These are phyloP conservation scores for Diaporthe vaccinii DNA, from an alignment of 2,329 filamentous ascomycete genomes.

Conservation along the genomic window DNA sequence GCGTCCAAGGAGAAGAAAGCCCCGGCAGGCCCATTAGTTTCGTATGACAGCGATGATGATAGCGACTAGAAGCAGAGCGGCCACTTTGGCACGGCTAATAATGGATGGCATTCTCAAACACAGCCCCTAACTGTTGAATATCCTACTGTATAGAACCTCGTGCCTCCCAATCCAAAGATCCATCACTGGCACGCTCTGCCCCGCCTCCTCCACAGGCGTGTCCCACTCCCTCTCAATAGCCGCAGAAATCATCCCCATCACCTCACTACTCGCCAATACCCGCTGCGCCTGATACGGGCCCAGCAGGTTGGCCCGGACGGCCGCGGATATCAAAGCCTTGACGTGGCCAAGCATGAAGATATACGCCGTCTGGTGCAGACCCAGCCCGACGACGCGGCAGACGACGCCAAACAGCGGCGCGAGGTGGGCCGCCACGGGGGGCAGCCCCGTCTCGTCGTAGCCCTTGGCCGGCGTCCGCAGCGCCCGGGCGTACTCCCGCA, in stretches of 20 bases:
- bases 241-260: conserved; percentile 69
- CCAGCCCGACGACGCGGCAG: conserved; percentile 71
- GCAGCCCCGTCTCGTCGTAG: conserved; percentile 47
- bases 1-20: conserved; percentile 67
- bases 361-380: conserved; percentile 75
- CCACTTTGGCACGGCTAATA: not conserved
- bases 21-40: conserved; percentile 80
- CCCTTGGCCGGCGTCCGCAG: conserved; percentile 25
- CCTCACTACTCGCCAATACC: conserved; percentile 72
- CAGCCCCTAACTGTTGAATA: conserved; percentile 80
- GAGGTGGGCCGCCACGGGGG: conserved; percentile 73
- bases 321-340: conserved; percentile 82
- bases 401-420: conserved; percentile 79
- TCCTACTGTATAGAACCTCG: conserved; percentile 85
- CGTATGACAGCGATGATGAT: conserved; percentile 85
- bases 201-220: conserved; percentile 73
- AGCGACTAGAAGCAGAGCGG: conserved; percentile 32
- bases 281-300: conserved; percentile 86
- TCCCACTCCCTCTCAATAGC: conserved; percentile 73
- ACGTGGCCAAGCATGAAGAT: conserved; percentile 83
- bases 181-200: conserved; percentile 81
- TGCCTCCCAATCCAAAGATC: conserved; percentile 88
- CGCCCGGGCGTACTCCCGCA: conserved; percentile 35
- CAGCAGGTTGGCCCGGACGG: conserved; percentile 81
- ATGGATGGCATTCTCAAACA: not conserved